These are phyloP conservation scores for Colletotrichum limetticola DNA, from an alignment of 2,329 filamentous ascomycete genomes.

Conservation along the genomic window DNA sequence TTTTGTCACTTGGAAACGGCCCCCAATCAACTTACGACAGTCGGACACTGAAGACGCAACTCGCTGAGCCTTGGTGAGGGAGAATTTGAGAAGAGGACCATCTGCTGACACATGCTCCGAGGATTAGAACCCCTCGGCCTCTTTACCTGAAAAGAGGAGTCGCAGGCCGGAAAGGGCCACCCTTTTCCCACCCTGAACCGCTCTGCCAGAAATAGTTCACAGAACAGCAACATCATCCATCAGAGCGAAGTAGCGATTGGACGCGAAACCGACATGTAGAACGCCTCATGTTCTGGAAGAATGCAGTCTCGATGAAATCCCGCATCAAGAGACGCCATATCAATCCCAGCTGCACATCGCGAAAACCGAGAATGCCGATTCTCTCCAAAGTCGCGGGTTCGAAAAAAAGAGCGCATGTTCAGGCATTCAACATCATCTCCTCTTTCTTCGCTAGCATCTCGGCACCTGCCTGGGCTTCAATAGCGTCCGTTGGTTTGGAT, in stretches of 20 bases:
- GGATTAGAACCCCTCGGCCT: background rate
- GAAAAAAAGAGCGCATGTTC: background rate
- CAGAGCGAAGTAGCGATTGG: background rate
- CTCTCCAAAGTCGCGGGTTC: background rate
- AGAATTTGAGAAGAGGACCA: background rate
- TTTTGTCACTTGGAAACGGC: conserved; percentile 7
- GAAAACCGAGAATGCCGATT: background rate
- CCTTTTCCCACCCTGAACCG: background rate
- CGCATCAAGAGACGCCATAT: background rate
- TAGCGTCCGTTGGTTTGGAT: background rate
- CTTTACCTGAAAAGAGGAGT: conserved; percentile 17
- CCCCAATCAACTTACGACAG: conserved; percentile 21
- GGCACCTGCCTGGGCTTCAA: background rate
- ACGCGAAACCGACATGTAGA: background rate
- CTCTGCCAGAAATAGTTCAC: background rate
- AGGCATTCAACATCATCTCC: conserved; percentile 21
- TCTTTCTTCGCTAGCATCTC: background rate
- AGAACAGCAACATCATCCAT: background rate
- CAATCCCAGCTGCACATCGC: background rate
- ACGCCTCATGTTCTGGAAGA: background rate
- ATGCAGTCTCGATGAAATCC: background rate
- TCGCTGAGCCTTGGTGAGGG: background rate
- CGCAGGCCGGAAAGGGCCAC: background rate
- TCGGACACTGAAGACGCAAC: background rate
- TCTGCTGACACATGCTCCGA: conserved; percentile 17